Base-by-base conservation (phyloP, 148 eudicot genomes). In the Nyssa sinensis region DNA sequence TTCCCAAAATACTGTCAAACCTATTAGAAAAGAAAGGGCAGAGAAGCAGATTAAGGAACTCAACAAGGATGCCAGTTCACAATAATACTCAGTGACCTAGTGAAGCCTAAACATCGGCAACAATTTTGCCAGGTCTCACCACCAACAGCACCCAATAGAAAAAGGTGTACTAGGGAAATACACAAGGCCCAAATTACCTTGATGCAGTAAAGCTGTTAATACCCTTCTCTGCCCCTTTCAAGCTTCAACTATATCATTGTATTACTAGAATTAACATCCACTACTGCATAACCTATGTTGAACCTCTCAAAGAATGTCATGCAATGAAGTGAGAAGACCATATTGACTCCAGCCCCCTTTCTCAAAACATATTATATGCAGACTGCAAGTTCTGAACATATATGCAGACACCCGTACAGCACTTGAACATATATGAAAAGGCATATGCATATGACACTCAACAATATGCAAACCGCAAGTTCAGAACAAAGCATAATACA, bases 81-180 rank as follows among this genome's bases (percentile, higher is more conserved):
- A 33, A 31, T 21, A 57, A 35, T 11, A 62, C 3, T 53, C 14
- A 70, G 31, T 59, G 12, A 16, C 55, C 66, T 59, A 24, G 23
- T 58, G n/a, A 71, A 71, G 74, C 29, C 65, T 44, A 58, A 30
- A 24, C 16, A 60, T 25, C 65, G 37, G 16, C 66, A 25, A 33
- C 8, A 34, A 9, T 60, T 71, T 25, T 24, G 14, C 53, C 32
- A 25, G 32, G 62, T 32, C 31, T 70, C n/a, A 34, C 31, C 44
- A 70, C 44, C 64, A 57, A 21, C 19, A 58, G 51, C 49, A 34
- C 23, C 19, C 12, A 62, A 62, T 67, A 34, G 53, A 35, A 60
- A 37, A 69, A 5, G 25, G 57, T 51, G 23, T 14, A n/a, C 1
- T 17, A 71, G 9, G 24, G 62, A 60, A 31, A 62, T 9, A 16